These are phyloP conservation scores for Penicillium macrosclerotiorum DNA, from an alignment of 495 filamentous ascomycete species.

Conservation along the genomic window DNA sequence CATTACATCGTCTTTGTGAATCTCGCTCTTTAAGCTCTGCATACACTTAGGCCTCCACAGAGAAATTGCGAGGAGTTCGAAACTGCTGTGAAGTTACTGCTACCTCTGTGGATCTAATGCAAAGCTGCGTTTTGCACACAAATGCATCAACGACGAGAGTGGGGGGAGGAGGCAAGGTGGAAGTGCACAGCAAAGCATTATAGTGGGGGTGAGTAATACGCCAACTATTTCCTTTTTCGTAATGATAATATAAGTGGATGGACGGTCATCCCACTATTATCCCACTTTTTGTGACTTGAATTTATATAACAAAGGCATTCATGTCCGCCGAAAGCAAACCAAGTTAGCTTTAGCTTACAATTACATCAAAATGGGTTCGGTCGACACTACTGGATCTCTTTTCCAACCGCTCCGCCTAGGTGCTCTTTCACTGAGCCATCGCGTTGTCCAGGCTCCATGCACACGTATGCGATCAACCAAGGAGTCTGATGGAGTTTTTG, in stretches of 20 bases:
- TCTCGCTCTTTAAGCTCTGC: too few species aligned
- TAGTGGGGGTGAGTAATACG: constrained; percentile 9
- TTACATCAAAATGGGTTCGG: constrained; percentile 26
- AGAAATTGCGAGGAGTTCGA: too few species aligned
- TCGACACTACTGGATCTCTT: constrained; percentile 33
- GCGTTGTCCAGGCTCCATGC: constrained; percentile 50
- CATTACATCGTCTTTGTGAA: neutral
- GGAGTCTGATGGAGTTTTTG: constrained; percentile 38
- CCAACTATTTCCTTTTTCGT: neutral
- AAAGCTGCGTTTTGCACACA: too few species aligned
- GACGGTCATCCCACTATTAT: constrained; percentile 15
- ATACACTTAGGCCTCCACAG: too few species aligned
- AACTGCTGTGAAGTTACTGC: too few species aligned
- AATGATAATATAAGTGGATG: neutral
- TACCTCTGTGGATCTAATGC: too few species aligned
- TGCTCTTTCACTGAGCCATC: constrained; percentile 44
- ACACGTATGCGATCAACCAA: constrained; percentile 50
- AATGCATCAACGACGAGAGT: neutral
- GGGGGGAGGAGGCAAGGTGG: neutral
- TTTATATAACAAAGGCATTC: constrained; percentile 1
- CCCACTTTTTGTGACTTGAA: constrained; percentile 8
- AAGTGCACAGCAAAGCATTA: neutral
- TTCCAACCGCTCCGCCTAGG: constrained; percentile 54
- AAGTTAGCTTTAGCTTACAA: neutral
- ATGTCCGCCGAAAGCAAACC: neutral